These are phyloP conservation scores for Ogataea zsoltii DNA, from an alignment of 805 yeast genomes.

Conservation along the genomic window DNA sequence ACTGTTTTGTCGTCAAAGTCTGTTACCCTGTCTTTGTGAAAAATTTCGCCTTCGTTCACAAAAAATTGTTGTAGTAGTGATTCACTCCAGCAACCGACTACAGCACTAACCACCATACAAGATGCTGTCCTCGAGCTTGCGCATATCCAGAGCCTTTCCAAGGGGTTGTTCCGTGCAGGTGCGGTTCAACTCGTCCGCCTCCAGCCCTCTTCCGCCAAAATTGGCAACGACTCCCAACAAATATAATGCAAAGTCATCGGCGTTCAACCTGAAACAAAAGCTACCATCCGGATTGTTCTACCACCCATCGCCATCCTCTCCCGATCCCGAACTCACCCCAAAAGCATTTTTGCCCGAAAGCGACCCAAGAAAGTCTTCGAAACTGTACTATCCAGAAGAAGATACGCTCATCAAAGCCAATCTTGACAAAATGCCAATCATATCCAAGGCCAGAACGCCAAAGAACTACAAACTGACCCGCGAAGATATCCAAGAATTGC, in stretches of 20 bases:
- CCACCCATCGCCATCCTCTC: slow-evolving; percentile 39
- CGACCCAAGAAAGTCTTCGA: slow-evolving; percentile 32
- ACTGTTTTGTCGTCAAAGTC: too few species aligned
- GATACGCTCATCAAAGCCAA: slow-evolving; percentile 16
- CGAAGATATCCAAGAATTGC: slow-evolving; percentile 31
- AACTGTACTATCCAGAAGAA: slow-evolving; percentile 31
- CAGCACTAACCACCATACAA: background rate
- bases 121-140: background rate
- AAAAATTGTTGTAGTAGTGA: background rate
- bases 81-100: background rate
- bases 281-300: slow-evolving; percentile 36
- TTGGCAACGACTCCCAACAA: slow-evolving; percentile 38
- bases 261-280: slow-evolving; percentile 36
- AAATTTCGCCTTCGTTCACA: background rate
- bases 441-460: slow-evolving; percentile 25
- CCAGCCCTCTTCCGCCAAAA: slow-evolving; percentile 21
- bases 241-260: slow-evolving; percentile 38
- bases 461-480: slow-evolving; percentile 28
- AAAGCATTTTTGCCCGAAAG: slow-evolving; percentile 35
- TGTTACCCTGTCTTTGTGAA: background rate
- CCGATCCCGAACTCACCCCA: slow-evolving; percentile 36
- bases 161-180: slow-evolving; percentile 1
- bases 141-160: background rate
- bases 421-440: slow-evolving; percentile 33
- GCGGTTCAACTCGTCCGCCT: slow-evolving; percentile 11